These are phyloP conservation scores for Filobasidium uniguttulatum DNA, from an alignment of 1,284 basidiomycete species.

Conservation along the genomic window DNA sequence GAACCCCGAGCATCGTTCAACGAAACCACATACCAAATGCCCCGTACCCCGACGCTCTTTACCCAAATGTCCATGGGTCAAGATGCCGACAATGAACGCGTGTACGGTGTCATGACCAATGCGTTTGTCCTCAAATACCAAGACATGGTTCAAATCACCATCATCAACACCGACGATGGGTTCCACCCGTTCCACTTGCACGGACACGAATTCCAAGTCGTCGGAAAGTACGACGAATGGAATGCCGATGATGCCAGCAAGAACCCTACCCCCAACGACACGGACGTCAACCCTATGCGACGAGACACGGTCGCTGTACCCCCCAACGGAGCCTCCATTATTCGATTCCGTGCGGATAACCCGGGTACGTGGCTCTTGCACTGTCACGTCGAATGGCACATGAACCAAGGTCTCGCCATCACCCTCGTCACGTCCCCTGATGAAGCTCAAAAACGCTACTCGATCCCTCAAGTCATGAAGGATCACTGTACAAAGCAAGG, in stretches of 20 bases:
- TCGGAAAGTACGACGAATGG: slow-evolving; percentile 57
- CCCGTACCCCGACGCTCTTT: slow-evolving; percentile 56
- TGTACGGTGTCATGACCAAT: slow-evolving; percentile 59
- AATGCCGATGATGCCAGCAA: slow-evolving; percentile 59
- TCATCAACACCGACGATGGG: slow-evolving; percentile 55
- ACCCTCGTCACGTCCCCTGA: slow-evolving; percentile 38
- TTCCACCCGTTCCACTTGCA: slow-evolving; percentile 41
- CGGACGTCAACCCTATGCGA: slow-evolving; percentile 67
- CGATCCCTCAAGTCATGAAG: slow-evolving; percentile 27
- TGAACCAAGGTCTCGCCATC: slow-evolving; percentile 30
- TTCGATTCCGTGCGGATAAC: slow-evolving; percentile 42
- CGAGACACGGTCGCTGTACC: slow-evolving; percentile 49
- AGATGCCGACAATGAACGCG: slow-evolving; percentile 51
- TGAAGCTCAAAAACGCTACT: slow-evolving; percentile 25
- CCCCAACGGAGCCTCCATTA: slow-evolving; percentile 34
- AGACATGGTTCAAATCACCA: slow-evolving; percentile 62
- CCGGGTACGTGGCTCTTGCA: slow-evolving; percentile 43
- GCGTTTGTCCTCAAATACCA: slow-evolving; percentile 60
- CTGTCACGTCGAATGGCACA: slow-evolving; percentile 37
- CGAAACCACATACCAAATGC: slow-evolving; percentile 34
- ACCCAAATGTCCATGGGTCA: slow-evolving; percentile 59
- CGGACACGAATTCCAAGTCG: slow-evolving; percentile 61
- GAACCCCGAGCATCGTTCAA: slow-evolving; percentile 32
- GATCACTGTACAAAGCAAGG: slow-evolving; percentile 59
- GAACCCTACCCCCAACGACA: slow-evolving; percentile 66